Base-by-base conservation (phyloP, 140 eudicot genomes). In the Senecio squalidus region DNA sequence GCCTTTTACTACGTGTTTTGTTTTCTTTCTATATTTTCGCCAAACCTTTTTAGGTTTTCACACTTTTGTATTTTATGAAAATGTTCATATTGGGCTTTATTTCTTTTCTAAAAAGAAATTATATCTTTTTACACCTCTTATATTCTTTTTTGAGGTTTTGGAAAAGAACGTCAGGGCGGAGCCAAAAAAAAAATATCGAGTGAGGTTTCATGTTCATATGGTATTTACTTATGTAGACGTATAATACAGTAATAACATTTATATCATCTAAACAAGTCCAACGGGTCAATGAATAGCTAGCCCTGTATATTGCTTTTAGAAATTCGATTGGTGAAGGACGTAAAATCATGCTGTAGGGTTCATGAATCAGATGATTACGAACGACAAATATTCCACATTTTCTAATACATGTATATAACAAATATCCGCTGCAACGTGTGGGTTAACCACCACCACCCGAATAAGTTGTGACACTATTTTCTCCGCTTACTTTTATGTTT, bases 11-110 rank as follows among this genome's bases (percentile, higher is more conserved):
- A 41, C 39, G 40, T 25, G 25, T 40, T 60, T 60, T 25, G 38
- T 40, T 25, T 9, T 60, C 24, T n/a, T 41, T 31, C 17, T 8
- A 15, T 40, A 36, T 27, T 20, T 8, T 44, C 50, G 18, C 52
- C 53, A 13, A n/a, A 15, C n/a, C 34, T 15, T n/a, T 47, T 6
- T 22, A 33, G 22, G 48, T 25, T 49, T 48, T 64, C 50, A n/a
- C 50, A 64, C 60, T 64, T 64, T n/a, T 61, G 67, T 61, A 30
- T 17, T 9, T 44, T 11, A 28, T 47, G 15, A 44, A 61, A 45
- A 28, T 10, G 66, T 24, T 45, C 41, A 55, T 18, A 31, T 55
- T 17, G 44, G 44, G 13, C 30, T 55, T 55, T 2, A 2, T 18
- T 29, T 9, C 29, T 15, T 7, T n/a, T 2, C 43, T 2, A 3